phyloP scores from a whole-genome alignment of 2,329 filamentous ascomycete genomes.

The Neurospora sp. region DNA sequence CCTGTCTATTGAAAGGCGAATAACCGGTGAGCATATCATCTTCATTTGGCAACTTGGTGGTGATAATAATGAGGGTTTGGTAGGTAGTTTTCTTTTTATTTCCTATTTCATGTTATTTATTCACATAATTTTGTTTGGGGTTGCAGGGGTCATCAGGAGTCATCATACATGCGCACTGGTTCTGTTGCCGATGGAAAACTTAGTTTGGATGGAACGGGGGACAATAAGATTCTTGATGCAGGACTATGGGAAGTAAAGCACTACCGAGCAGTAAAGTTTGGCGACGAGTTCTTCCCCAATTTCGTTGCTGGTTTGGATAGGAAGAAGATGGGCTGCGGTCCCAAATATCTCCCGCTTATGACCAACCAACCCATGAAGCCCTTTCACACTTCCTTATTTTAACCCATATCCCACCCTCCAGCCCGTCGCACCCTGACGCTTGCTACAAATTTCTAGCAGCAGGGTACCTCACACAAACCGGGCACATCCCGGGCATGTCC shows the following conservation, averaged over 20 bases:
- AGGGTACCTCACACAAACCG: not conserved
- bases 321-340: not conserved
- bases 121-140: no score
- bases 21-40: no score
- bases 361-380: not conserved
- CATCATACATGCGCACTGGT: no score
- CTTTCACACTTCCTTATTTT: not conserved
- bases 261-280: not conserved
- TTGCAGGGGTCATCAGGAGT: no score
- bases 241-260: not conserved
- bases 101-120: no score
- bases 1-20: no score
- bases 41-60: no score
- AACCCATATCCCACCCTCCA: not conserved
- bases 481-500: not conserved
- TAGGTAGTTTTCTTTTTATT: no score
- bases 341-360: not conserved
- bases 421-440: not conserved
- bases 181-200: no score
- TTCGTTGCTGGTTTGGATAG: not conserved
- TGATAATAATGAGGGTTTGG: no score
- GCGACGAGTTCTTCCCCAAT: not conserved
- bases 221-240: not conserved
- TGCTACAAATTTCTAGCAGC: not conserved
- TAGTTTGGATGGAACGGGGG: not conserved